Base-by-base conservation (phyloP, 2,329 filamentous ascomycete genomes). In the Aspergillus sp. region DNA sequence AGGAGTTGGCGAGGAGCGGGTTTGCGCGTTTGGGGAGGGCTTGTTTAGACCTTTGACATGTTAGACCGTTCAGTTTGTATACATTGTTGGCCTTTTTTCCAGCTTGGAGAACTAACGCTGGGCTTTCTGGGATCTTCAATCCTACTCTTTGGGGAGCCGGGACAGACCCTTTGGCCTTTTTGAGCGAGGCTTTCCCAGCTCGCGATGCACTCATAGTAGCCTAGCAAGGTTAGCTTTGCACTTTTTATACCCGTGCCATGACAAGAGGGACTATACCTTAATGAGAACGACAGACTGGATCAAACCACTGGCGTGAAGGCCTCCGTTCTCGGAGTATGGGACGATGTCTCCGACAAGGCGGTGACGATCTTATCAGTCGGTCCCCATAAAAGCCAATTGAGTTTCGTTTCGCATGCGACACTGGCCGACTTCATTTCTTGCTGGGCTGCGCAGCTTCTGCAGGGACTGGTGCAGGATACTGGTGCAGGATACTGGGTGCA, bases 181-280 rank as follows among this genome's bases (percentile, higher is more conserved):
- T 56, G 34, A 59, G 44, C 39, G 51, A 48, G 41, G 48, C 53
- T 32, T 55, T 56, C 19, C 55, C 51, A 45, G 56, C 45, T 29
- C 57, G 53, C 5, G 56, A 48, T 42, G 56, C 52, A 36, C 57
- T 63, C 63, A 64, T 64, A 43, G 35, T 49, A 26, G 3, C 19
- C 27, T 12, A 9, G 4, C 12, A 2, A 8, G 9, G 19, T 39
- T 26, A 39, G 36, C 19, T 36, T 36, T 10, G 4, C 2, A 19
- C 19, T 19, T 19, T 2, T 19, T 19, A 19, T 19, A 19, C 19
- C 19, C 1, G 19, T 19, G 19, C 19, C 19, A 19, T 19, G 19
- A 19, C 19, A 19, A 19, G 19, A 19, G 19, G 19, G 19, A 19
- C 19, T 19, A 19, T 19, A 19, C 19, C 19, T 19, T 19, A 19